Evolutionary conservation across 2,329 filamentous ascomycete genomes (phyloP), one percentile per base, ranked within the genome.

Genomic region (Pseudogymnoascus sp.): DNA sequence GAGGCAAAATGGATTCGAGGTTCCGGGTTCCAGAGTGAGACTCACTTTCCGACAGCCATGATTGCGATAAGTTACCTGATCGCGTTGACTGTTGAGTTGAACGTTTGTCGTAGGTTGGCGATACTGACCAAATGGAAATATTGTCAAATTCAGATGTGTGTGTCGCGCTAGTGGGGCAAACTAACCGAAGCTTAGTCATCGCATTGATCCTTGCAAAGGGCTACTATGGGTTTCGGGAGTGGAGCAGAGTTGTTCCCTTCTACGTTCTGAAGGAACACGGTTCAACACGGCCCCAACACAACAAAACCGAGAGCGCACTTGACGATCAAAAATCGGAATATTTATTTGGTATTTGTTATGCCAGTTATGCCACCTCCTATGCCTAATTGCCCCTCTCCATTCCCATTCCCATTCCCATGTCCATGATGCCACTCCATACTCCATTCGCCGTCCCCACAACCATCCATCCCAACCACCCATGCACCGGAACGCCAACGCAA

Each of bases 11-110:
- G 62, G 28, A 28, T 39, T 43, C 62, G 62, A 58, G 14, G 34
- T 58, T 63, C 57, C 57, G 57, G 37, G 34, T 38, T 37, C 57
- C 57, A 58, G 57, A 18, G 64, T 62, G 60, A 18, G 62, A 78
- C 82, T 79, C 77, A 85, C 82, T 91, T 91, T 83, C 88, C 88
- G 79, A 91, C 88, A 84, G 88, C 88, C 88, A 91, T 88, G 78
- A 78, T 86, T 85, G 81, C 81, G 82, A 84, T 78, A 78, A 63
- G 65, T 70, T 69, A 66, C 64, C 64, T 68, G 62, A 63, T 70
- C 69, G 70, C 65, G 61, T 43, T 63, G 65, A 67, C 43, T 61
- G 58, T 65, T 61, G 54, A 58, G 61, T 61, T 63, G 62, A 61
- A 61, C 59, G 57, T 62, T 64, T 62, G 63, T 64, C 63, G 63